Evolutionary conservation across 495 filamentous ascomycete genomes (phyloP), one percentile per base, ranked within the genome.

Genomic region (Trypethelium eluteriae): DNA sequence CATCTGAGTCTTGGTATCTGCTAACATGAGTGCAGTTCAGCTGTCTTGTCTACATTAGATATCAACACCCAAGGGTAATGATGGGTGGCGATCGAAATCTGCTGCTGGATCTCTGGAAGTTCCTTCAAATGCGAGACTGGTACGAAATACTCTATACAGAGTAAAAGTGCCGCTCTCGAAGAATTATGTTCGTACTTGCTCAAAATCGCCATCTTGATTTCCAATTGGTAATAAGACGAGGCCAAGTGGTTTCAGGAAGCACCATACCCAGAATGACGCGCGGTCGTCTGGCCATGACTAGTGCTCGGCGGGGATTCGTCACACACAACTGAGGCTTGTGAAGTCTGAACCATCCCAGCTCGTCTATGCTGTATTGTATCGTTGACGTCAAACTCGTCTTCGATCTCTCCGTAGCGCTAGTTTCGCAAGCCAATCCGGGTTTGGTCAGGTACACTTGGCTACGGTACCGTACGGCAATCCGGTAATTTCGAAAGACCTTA

Each of bases 291-390:
- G 11, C 36, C 53, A 36, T 32, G 34, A 32, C 11, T 18, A 25
- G 25, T 32, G 25, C 18, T 36, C 3, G 18, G 32, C 53, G 53
- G 53, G 14, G 18, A 35, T 59, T 59, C 14, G 32, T 36, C 53
- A 59, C 53, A 59, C 53, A 59, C 53, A 11, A 59, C 25, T 59
- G 53, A 59, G 14, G 53, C 53, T 59, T 59, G 5, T 36, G 3
- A 35, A 32, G 53, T 59, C 36, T 59, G 53, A 59, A 36, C 7
- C 25, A 59, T 34, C 32, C 53, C n/a, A 59, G 32, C 32, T 59
- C 25, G 32, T 59, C 49, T 16, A 16, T 53, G 5, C 16, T 18
- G n/a, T 53, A 11, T 2, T 59, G 53, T 59, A 59, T 59, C 53
- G 36, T 35, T 36, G 49, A 11, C 25, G 10, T 7, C 11, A 32